Percentiles rank a stretch among this genome's conserved stretches.
These are phyloP conservation scores for Amanita brunnescens DNA, from an alignment of 768 basidiomycete species.

Conservation along the genomic window DNA sequence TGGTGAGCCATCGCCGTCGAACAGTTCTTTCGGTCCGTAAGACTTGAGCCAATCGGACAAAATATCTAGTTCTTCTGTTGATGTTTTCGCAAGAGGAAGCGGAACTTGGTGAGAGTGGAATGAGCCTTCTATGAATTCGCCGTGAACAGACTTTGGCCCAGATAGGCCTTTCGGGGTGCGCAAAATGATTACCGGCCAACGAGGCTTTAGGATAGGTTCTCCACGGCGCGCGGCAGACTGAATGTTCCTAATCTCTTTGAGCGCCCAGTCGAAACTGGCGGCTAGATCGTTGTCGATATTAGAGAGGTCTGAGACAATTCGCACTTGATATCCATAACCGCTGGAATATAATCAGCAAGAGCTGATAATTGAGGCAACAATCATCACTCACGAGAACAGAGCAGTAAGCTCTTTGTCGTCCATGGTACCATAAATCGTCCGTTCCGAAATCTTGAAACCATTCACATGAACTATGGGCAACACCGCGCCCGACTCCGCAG, in stretches of 20 bases:
- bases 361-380: too few species aligned
- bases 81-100: conserved; percentile 60
- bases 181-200: conserved; percentile 83
- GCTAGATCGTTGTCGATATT: conserved; percentile 75
- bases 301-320: conserved; percentile 62
- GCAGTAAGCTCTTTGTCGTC: conserved; percentile 75
- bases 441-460: conserved; percentile 85
- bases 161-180: conserved; percentile 81
- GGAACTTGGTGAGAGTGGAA: conserved; percentile 89
- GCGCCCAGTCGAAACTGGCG: conserved; percentile 75
- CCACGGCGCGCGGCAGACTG: conserved; percentile 73
- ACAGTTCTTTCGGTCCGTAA: conserved; percentile 63
- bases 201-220: conserved; percentile 75
- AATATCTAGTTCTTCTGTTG: conserved; percentile 48
- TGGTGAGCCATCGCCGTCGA: conserved; percentile 48
- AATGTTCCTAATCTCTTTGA: conserved; percentile 64
- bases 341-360: conserved; percentile 22
- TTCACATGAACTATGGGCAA: conserved; percentile 87
- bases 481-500: conserved; percentile 82
- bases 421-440: conserved; percentile 87
- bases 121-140: conserved; percentile 71
- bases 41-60: conserved; percentile 69
- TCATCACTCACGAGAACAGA: conserved; percentile 55
- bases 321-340: conserved; percentile 84
- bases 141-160: conserved; percentile 57